Base-by-base conservation (phyloP, 1,284 basidiomycete genomes). In the Austropuccinia psidii region DNA sequence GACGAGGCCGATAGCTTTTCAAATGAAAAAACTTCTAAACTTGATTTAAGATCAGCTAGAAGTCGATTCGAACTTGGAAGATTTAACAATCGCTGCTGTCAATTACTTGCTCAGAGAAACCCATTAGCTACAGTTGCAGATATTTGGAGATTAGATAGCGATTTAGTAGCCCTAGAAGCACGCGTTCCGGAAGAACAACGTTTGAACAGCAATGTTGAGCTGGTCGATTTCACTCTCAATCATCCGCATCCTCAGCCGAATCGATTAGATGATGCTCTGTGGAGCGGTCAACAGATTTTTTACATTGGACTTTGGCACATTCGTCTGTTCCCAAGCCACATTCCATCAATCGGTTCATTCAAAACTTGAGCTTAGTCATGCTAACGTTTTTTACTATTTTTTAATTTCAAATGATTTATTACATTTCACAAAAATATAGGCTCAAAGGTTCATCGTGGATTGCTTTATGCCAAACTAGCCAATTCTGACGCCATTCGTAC, bases 271-370 rank as follows among this genome's bases (percentile, higher is more conserved):
- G 47, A 60, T 11, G 60, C 57, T 39, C 33, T 73, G 9, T 49
- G 69, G 35, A 60, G 60, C 21, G 69, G 69, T 54, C 69, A 73
- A 52, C 69, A 73, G 47, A 64, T 73, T 11, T 73, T 73, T 27
- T 73, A 73, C 39, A 54, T 73, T 9, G 69, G 57, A 11, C 52
- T 73, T 31, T 73, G 69, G 69, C 69, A 73, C 35, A 73, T 73
- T 37, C 58, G 33, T 41, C 9, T 31, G 13, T 41, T 6, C 37
- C 13, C 19, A 21, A 9, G 39, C 27, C 37, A 41, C 37, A 9
- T n/a, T 13, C 9, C 11, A 9, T 21, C 50, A 11, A 54, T 29
- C 17, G 11, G 19, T 9, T n/a, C 17, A 54, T 11, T 13, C 17
- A 21, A 15, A 21, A 54, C 50, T 54, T 54, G 19, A 15, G 27